Evolutionary conservation across 192 early-diverging fungal genomes (phyloP).

Genomic region (Allomyces macrogynus): DNA sequence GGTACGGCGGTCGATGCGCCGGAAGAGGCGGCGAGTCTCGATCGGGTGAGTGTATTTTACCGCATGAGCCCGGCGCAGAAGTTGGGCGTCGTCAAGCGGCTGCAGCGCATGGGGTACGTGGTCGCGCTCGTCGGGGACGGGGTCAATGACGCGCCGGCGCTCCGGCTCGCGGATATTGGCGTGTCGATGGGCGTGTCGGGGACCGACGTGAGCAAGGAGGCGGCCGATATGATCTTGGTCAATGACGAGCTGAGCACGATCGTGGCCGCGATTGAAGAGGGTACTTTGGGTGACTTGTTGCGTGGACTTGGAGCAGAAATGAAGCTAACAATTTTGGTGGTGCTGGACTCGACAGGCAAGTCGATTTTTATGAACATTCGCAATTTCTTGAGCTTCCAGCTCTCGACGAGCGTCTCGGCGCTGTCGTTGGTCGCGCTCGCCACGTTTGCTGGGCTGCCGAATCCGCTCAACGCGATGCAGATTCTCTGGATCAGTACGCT

Average conservation of each 20-base stretch:
- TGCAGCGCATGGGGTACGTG: slow-evolving; percentile 63
- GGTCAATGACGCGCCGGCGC: slow-evolving; percentile 87
- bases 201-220: slow-evolving; percentile 91
- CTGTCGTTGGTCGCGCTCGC: slow-evolving; percentile 69
- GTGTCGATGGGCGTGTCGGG: slow-evolving; percentile 91
- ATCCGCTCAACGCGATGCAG: slow-evolving; percentile 96
- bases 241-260: slow-evolving; percentile 92
- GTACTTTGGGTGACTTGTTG: slow-evolving; percentile 11
- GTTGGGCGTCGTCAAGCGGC: slow-evolving; percentile 68
- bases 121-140: slow-evolving; percentile 97
- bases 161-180: slow-evolving; percentile 84
- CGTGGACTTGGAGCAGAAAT: background rate
- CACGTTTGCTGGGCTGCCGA: slow-evolving; percentile 63
- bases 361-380: slow-evolving; percentile 95
- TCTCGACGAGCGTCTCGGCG: slow-evolving; percentile 83
- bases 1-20: slow-evolving; percentile 17
- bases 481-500: slow-evolving; percentile 94
- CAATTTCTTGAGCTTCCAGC: slow-evolving; percentile 90
- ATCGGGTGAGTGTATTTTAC: slow-evolving; percentile 48
- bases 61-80: slow-evolving; percentile 74
- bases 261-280: slow-evolving; percentile 86
- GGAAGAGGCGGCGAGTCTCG: slow-evolving; percentile 12
- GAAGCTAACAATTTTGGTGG: background rate
- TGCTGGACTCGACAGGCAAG: slow-evolving; percentile 59
- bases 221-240: slow-evolving; percentile 89